phyloP scores from a whole-genome alignment of 2,329 filamentous ascomycete species.

The Trichoderma atrobrunneum region DNA sequence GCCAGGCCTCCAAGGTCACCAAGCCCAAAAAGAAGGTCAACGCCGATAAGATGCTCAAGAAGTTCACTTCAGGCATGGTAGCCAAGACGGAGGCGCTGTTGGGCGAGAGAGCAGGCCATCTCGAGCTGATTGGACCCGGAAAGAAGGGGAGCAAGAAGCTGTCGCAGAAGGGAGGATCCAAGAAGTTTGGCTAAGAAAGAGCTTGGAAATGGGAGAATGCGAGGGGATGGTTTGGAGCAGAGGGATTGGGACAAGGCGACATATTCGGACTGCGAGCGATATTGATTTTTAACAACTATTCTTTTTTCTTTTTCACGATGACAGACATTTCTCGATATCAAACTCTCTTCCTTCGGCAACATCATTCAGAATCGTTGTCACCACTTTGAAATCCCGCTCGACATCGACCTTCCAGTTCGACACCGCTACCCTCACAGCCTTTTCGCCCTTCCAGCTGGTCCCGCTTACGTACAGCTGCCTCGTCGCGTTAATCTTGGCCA shows the following conservation, averaged over 20 bases:
- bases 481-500: conserved; percentile 68
- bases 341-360: conserved; percentile 40
- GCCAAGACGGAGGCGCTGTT: conserved; percentile 56
- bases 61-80: conserved; percentile 54
- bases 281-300: not conserved
- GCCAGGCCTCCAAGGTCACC: conserved; percentile 44
- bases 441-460: conserved; percentile 70
- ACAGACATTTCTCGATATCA: conserved; percentile 24
- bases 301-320: not conserved
- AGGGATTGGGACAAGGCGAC: not conserved
- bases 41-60: conserved; percentile 53
- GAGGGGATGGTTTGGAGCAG: no score
- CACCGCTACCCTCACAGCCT: conserved; percentile 79
- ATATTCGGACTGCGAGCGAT: not conserved
- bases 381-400: conserved; percentile 62
- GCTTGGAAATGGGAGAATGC: not conserved
- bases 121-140: conserved; percentile 58
- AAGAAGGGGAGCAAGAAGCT: conserved; percentile 46
- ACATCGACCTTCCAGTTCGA: conserved; percentile 79
- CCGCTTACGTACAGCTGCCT: conserved; percentile 79
- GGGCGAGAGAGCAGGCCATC: conserved; percentile 57
- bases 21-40: conserved; percentile 50
- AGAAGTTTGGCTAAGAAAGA: conserved; percentile 52
- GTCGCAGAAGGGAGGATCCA: conserved; percentile 47
- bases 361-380: conserved; percentile 59